Base-by-base conservation (phyloP, 164 flowering plant genomes). In the Pachysandra terminalis region DNA sequence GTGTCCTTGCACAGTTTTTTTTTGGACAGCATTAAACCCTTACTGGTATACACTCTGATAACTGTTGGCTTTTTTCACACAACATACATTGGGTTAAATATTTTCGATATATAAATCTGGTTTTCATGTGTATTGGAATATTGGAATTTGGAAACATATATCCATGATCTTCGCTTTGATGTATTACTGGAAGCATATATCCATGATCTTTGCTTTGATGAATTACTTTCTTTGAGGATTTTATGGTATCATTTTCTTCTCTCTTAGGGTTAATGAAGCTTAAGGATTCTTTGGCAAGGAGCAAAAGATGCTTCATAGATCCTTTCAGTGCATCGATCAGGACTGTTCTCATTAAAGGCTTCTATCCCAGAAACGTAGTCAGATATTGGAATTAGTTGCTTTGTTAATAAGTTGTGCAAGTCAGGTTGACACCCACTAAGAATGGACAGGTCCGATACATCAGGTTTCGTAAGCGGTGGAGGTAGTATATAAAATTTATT, bases 391-490 rank as follows among this genome's bases (percentile, higher is more conserved):
- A 28, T 25, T 65, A 69, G 54, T 68, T 32, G 64, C 65, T 59
- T 63, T 40, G 22, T n/a, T 59, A 32, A 49, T 68, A 62, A 69
- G 57, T 45, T 52, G 68, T 62, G 52, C 53, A 14, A 22, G 32
- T 40, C 32, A 59, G 70, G 56, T 66, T 56, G 21, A 59, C 41
- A 52, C 54, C 67, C 58, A 55, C 63, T 70, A 69, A 71, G 71
- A n/a, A 71, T 75, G 75, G 83, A 75, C 70, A 66, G 78, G 67
- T 63, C 60, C 17, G 74, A 74, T 49, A 77, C 78, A 37, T 71
- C 76, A 0, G 94, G 96, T 19, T 92, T 92, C 73, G 92, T 90
- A 35, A 92, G 96, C 62, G 90, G 94, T 40, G 97, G 93, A 81
- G 27, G 75, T 64, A 40, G 56, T 49, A 32, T 69, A 41, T 40